Conservation (phyloP, 164 flowering plant species). For the Taxillus chinensis region DNA sequence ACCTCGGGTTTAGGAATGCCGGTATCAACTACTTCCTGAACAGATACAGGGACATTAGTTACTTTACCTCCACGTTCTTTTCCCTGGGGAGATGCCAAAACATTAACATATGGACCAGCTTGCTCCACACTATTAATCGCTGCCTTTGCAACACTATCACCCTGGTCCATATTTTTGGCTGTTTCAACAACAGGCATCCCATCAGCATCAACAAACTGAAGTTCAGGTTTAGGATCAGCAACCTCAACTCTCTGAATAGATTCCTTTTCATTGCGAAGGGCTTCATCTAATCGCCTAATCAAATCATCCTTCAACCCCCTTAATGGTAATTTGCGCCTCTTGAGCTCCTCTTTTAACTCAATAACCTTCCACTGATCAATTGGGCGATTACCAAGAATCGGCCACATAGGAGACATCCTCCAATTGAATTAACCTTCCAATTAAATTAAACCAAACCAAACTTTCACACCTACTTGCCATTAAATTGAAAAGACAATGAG, state of each 20-base stretch:
- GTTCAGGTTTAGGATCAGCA: slow-evolving; percentile 12
- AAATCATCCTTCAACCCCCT: slow-evolving; percentile 82
- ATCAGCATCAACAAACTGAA: slow-evolving; percentile 9
- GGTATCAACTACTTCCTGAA: too few relatives aligned
- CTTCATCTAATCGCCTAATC: slow-evolving; percentile 61
- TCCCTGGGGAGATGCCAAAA: too few relatives aligned
- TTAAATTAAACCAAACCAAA: slow-evolving; percentile 9
- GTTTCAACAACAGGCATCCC: slow-evolving; percentile 6
- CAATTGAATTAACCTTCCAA: slow-evolving; percentile 8
- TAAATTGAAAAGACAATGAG: too few relatives aligned
- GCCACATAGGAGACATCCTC: slow-evolving; percentile 46
- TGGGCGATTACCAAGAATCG: slow-evolving; percentile 49
- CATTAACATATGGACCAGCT: slow-evolving; percentile 14
- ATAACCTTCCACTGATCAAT: slow-evolving; percentile 90
- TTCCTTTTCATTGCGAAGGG: slow-evolving; percentile 48
- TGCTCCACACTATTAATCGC: slow-evolving; percentile 16
- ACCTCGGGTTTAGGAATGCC: too few relatives aligned
- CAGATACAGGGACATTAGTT: too few relatives aligned
- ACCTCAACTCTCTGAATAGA: slow-evolving; percentile 19
- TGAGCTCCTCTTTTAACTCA: slow-evolving; percentile 87
- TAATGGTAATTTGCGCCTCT: slow-evolving; percentile 50
- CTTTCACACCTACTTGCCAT: slow-evolving; percentile 5
- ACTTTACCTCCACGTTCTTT: too few relatives aligned
- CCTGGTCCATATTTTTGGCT: slow-evolving; percentile 6
- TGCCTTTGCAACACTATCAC: slow-evolving; percentile 8